Evolutionary conservation across 495 filamentous ascomycete species (phyloP).

Genomic region (Penicillium subrubescens): DNA sequence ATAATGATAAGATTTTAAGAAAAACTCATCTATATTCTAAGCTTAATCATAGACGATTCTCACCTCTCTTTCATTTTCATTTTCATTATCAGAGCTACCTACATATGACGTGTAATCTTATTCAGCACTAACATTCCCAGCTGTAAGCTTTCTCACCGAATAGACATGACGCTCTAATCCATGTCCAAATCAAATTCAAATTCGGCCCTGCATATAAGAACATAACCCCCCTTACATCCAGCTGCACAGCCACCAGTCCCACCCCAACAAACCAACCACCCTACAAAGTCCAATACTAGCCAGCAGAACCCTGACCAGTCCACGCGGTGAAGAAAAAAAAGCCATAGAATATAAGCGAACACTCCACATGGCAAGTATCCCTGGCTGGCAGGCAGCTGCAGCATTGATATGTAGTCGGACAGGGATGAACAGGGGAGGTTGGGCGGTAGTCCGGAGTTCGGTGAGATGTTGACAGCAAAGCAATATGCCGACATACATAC

Average conservation of each 20-base stretch:
- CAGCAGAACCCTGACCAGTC: neutral
- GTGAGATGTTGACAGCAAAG: neutral
- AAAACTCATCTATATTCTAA: too few species aligned
- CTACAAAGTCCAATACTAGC: neutral
- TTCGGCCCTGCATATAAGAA: neutral
- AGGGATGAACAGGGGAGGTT: neutral
- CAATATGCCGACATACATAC: neutral
- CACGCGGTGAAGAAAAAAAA: conserved; percentile 11
- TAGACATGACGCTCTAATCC: neutral
- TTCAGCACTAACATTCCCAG: too few species aligned
- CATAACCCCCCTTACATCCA: conserved; percentile 1
- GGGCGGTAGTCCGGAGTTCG: neutral
- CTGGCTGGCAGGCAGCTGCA: neutral
- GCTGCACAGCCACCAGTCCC: neutral
- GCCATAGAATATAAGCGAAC: neutral
- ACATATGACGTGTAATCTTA: neutral
- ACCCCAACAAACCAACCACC: neutral
- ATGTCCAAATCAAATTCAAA: neutral
- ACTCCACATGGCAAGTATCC: neutral
- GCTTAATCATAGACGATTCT: neutral
- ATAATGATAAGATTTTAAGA: neutral
- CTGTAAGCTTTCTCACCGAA: neutral
- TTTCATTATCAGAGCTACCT: too few species aligned
- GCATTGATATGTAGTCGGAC: neutral
- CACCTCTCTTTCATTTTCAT: neutral